Conservation (phyloP, 2,329 filamentous ascomycete species). For the Fusarium buharicum region DNA sequence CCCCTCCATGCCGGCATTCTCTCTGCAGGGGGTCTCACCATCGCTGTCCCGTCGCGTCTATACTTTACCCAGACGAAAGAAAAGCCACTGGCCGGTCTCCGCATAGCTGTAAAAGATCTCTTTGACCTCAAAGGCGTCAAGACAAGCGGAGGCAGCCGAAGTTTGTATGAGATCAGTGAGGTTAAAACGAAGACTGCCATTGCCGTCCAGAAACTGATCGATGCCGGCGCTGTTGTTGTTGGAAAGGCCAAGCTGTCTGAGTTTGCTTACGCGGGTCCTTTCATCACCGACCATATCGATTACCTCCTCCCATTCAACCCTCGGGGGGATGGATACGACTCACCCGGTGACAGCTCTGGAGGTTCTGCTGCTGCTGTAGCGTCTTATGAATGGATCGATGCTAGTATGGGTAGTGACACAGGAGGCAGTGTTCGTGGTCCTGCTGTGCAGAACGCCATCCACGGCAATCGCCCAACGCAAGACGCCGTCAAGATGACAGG, state of each 20-base stretch:
- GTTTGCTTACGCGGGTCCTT: conserved; percentile 18
- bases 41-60: conserved; percentile 9
- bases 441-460: conserved; percentile 55
- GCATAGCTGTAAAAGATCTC: conserved; percentile 18
- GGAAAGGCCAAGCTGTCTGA: conserved; percentile 31
- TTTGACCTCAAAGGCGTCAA: conserved; percentile 31
- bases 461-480: conserved; percentile 56
- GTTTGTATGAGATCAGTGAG: conserved; percentile 6
- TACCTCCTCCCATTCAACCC: conserved; percentile 58
- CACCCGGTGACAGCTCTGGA: conserved; percentile 58
- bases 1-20: no score
- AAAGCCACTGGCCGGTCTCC: conserved; percentile 3
- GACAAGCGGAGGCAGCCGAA: conserved; percentile 16
- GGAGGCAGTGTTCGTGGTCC: conserved; percentile 57
- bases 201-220: conserved; percentile 15
- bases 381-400: conserved; percentile 58
- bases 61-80: neutral
- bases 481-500: conserved; percentile 54
- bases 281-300: conserved; percentile 42
- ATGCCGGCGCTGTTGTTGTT: conserved; percentile 23
- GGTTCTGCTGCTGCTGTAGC: conserved; percentile 53
- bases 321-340: conserved; percentile 59
- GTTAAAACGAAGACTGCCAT: conserved; percentile 2
- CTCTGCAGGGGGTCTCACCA: no score
- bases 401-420: conserved; percentile 30